Base-by-base conservation (phyloP, 139 green algal genomes). In the Gonium pectorale region DNA sequence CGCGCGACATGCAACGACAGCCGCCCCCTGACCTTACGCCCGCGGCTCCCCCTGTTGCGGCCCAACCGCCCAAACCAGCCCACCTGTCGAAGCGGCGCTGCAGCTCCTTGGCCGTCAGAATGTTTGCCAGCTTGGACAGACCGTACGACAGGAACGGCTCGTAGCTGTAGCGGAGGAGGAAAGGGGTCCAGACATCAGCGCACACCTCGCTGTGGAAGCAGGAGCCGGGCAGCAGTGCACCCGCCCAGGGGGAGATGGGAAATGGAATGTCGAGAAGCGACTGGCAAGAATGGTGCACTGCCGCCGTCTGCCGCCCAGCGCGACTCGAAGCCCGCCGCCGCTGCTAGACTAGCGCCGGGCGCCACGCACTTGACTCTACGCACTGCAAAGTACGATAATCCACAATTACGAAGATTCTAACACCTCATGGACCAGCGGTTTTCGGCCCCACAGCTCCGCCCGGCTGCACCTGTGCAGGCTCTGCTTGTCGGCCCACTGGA, bases 91-190 rank as follows among this genome's bases (percentile, higher is more conserved):
- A 86, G 44, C 87, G 75, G 0, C 89, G 83, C 67, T 96, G 90
- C 22, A 96, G 83, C 63, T 94, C 88, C 5, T 78, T 80, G 40
- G 92, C 90, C 4, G 86, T 86, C 29, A 96, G 73, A 70, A 92
- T 71, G 56, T 92, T 92, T 60, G 85, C 86, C 29, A 96, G 60
- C 92, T 96, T 96, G 75, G 74, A 90, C 56, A 94, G 77, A 7
- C 78, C 85, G 59, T 96, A 96, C 5, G 74, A 81, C 37, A 86
- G 89, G 60, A 92, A 91, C 2, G 90, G 82, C 49, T 75, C 80
- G 81, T 93, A 92, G 40, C 62, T 63, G 73, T 56, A 56, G 13
- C 13, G 49, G 13, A 56, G 49, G 13, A 17, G 13, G 17, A 56
- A 56, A 13, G 49, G 17, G 13, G 17, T 56, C 13, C 17, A 56